Conservation (phyloP, 2,329 filamentous ascomycete species). For the Rhytidhysteron rufulum region DNA sequence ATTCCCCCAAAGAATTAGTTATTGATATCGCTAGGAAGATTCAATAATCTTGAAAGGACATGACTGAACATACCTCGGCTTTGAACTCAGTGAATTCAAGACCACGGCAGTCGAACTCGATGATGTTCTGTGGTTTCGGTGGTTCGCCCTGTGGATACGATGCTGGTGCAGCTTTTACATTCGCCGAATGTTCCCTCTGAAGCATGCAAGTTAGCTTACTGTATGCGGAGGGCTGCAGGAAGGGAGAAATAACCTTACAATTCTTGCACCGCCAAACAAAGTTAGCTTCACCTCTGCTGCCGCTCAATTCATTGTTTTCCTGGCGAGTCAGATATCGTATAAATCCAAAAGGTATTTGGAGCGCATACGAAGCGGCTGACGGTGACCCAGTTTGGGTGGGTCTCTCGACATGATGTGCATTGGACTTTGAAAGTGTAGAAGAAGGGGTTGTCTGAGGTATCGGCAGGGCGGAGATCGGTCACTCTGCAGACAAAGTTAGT, state of each 20-base stretch:
- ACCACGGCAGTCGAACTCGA: conserved; percentile 91
- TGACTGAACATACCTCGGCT: conserved; percentile 64
- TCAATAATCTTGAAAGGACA: background rate
- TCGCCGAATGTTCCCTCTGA: conserved; percentile 80
- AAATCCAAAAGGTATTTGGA: too few relatives aligned
- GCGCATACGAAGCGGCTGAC: conserved; percentile 79
- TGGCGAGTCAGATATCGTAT: too few relatives aligned
- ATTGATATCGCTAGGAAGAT: too few relatives aligned
- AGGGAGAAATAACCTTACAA: conserved; percentile 67
- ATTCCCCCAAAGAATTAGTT: background rate
- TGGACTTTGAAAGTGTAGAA: conserved; percentile 98
- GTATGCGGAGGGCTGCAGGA: background rate
- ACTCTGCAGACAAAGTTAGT: conserved; percentile 55
- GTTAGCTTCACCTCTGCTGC: conserved; percentile 91
- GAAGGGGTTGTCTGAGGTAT: conserved; percentile 78
- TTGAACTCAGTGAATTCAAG: conserved; percentile 90
- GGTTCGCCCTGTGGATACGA: conserved; percentile 69
- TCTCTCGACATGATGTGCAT: conserved; percentile 95
- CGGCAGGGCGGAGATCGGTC: conserved; percentile 80
- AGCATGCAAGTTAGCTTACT: conserved; percentile 6
- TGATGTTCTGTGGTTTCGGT: conserved; percentile 70
- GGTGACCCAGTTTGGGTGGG: conserved; percentile 79
- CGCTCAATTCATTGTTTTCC: conserved; percentile 88
- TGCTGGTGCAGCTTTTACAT: conserved; percentile 70
- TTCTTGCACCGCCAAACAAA: conserved; percentile 99